A percentile compares a stretch with the other conserved stretches of the same genome.
These are phyloP conservation scores for Erucastrum elatum DNA, from an alignment of 345 rosid species.

Conservation along the genomic window DNA sequence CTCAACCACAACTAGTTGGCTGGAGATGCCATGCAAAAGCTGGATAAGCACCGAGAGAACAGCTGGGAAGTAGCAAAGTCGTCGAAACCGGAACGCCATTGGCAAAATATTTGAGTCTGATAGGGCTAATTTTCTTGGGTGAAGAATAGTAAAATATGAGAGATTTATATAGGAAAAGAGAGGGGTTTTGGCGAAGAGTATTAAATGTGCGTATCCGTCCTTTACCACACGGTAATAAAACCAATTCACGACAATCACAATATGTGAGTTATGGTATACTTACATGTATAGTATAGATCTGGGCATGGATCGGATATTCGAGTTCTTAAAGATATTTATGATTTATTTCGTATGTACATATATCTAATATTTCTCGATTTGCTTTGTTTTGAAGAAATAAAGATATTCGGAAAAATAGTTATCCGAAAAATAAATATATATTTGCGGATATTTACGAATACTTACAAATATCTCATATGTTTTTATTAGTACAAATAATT, in stretches of 20 bases:
- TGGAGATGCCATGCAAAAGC: slow-evolving; percentile 17
- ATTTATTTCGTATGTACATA: too few relatives aligned
- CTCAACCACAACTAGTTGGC: slow-evolving; percentile 24
- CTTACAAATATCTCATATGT: too few relatives aligned
- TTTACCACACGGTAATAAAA: slow-evolving; percentile 40
- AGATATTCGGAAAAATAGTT: too few relatives aligned
- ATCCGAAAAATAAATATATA: too few relatives aligned
- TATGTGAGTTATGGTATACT: not conserved
- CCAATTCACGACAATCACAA: not conserved
- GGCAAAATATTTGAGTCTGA: not conserved
- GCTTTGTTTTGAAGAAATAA: too few relatives aligned
- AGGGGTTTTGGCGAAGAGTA: slow-evolving; percentile 28
- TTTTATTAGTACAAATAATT: too few relatives aligned
- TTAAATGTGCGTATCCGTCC: slow-evolving; percentile 58
- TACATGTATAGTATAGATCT: not conserved
- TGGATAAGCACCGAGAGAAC: not conserved
- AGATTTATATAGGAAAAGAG: slow-evolving; percentile 22
- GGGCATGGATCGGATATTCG: too few relatives aligned
- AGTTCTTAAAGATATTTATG: too few relatives aligned
- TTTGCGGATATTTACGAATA: too few relatives aligned
- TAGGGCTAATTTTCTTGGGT: not conserved
- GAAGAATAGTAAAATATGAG: not conserved
- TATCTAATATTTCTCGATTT: too few relatives aligned
- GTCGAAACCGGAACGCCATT: slow-evolving; percentile 30
- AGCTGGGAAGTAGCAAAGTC: slow-evolving; percentile 1